Conservation (phyloP, 306 rosid genomes). For the Ceratonia siliqua region DNA sequence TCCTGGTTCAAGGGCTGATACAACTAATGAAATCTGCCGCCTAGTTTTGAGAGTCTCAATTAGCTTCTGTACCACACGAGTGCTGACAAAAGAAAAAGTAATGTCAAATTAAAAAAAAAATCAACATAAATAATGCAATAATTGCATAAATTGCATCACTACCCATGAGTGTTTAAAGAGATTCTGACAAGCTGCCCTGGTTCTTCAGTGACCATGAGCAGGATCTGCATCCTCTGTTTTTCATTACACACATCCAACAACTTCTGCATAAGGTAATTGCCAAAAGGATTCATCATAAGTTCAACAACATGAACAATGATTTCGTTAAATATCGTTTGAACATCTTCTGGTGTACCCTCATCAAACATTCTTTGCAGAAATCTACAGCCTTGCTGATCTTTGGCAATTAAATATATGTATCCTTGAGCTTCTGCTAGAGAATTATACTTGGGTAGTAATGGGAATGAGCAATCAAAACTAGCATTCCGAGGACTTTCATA, state of each 20-base stretch:
- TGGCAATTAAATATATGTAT: constrained; percentile 44
- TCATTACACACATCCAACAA: constrained; percentile 59
- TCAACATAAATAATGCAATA: constrained; percentile 17
- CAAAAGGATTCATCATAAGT: constrained; percentile 64
- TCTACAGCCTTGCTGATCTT: constrained; percentile 63
- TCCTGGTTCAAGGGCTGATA: constrained; percentile 65
- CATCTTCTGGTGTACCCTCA: constrained; percentile 45
- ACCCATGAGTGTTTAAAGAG: constrained; percentile 68
- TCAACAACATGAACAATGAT: constrained; percentile 52
- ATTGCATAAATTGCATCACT: constrained; percentile 23
- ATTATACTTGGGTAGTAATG: constrained; percentile 35
- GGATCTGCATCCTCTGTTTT: constrained; percentile 53
- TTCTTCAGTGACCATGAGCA: constrained; percentile 44
- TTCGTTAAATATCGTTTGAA: constrained; percentile 52
- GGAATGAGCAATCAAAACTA: constrained; percentile 26
- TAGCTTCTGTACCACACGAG: constrained; percentile 71
- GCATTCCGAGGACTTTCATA: constrained; percentile 39
- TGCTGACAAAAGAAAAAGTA: constrained; percentile 44
- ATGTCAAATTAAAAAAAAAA: constrained; percentile 4
- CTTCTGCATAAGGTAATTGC: constrained; percentile 65
- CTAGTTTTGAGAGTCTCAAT: constrained; percentile 66
- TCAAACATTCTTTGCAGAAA: constrained; percentile 48
- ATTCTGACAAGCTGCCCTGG: constrained; percentile 56
- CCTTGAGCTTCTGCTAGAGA: constrained; percentile 50
- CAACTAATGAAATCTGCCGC: constrained; percentile 51